phyloP scores from a whole-genome alignment of 75 land plant genomes.

The Sequoia sempervirens region DNA sequence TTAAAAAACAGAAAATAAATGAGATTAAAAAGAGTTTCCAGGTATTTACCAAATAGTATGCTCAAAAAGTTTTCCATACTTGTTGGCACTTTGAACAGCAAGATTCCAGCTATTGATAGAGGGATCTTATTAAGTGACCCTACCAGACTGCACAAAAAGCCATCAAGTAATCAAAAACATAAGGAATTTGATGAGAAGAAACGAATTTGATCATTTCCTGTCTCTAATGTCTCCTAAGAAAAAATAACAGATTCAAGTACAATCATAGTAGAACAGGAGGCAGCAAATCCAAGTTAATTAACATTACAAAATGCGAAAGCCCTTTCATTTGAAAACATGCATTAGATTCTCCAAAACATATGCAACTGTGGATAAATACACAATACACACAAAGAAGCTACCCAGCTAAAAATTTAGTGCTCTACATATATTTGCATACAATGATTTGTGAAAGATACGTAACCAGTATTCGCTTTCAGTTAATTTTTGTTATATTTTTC shows the following conservation, averaged over 20 bases:
- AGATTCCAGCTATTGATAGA: conserved; percentile 76
- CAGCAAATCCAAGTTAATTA: background rate
- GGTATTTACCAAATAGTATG: conserved; percentile 76
- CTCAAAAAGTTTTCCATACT: conserved; percentile 64
- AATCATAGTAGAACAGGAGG: background rate
- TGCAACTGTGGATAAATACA: background rate
- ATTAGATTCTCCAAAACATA: background rate
- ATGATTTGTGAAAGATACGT: background rate
- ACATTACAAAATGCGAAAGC: background rate
- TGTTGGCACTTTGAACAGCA: conserved; percentile 78
- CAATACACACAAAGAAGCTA: conserved; percentile 2
- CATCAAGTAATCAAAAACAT: background rate
- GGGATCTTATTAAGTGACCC: conserved; percentile 99
- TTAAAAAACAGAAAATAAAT: background rate
- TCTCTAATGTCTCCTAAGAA: background rate
- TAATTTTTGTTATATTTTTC: background rate
- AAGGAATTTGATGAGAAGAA: background rate
- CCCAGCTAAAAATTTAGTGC: background rate
- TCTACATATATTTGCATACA: background rate
- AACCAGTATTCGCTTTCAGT: background rate
- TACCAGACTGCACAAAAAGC: conserved; percentile 59
- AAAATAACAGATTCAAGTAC: background rate
- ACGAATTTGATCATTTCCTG: background rate
- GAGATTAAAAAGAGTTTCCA: background rate
- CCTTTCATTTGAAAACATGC: background rate